A percentile compares a stretch with the other conserved stretches of the same genome.
These are phyloP conservation scores for Haplographium delicatum DNA, from an alignment of 495 filamentous ascomycete genomes.

Conservation along the genomic window DNA sequence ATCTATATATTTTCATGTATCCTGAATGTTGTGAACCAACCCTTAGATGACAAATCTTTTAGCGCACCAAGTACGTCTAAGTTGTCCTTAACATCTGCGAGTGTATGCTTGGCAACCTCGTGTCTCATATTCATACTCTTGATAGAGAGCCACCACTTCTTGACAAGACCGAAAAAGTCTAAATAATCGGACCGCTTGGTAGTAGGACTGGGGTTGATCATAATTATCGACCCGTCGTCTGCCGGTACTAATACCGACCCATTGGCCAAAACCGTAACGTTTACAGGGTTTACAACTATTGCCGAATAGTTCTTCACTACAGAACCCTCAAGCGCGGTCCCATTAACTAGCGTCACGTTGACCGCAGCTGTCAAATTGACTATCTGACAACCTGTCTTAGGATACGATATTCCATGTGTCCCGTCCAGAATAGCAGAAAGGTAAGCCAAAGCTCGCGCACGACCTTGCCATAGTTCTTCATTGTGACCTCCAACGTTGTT, in stretches of 20 bases:
- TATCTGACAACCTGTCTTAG: not conserved
- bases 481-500: slow-evolving; percentile 30
- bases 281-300: not conserved
- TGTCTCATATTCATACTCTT: not conserved
- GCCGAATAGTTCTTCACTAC: not conserved
- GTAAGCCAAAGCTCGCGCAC: not conserved
- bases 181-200: not conserved
- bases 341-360: not conserved
- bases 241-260: not conserved
- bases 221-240: not conserved
- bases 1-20: not conserved
- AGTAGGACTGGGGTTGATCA: not conserved
- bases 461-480: not conserved
- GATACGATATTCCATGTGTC: not conserved
- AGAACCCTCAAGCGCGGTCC: not conserved
- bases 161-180: not conserved
- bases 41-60: not conserved
- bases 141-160: not conserved
- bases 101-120: not conserved
- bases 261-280: not conserved
- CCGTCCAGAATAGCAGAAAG: not conserved
- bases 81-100: not conserved
- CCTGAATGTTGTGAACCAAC: not conserved
- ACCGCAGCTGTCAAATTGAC: not conserved
- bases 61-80: not conserved